Evolutionary conservation across 2,329 filamentous ascomycete genomes (phyloP), one percentile per base, ranked within the genome.

Genomic region (Fusarium guadeloupense): DNA sequence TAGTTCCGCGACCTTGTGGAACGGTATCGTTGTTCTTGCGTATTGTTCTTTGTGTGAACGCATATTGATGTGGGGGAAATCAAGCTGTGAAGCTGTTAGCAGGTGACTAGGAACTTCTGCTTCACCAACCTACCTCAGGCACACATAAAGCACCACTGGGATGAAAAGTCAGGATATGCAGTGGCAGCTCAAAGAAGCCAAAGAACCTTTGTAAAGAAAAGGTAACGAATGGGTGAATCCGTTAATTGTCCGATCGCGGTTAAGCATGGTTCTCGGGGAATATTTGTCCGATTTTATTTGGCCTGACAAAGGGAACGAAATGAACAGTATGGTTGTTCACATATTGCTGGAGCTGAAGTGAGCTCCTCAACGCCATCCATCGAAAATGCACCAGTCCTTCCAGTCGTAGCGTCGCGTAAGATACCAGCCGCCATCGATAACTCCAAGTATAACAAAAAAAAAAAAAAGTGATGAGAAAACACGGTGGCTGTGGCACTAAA

Each of bases 221-320:
- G 41, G 40, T 37, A 45, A 43, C 45, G 33, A 50, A 48, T 34
- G 44, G 34, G 30, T 40, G 38, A 35, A 34, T 58, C 20, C 30
- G 50, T 49, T 40, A 61, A 45, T 56, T 48, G 45, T 62, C 58
- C 33, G 45, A 59, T 45, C 44, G 59, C 42, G 47, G 43, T 31
- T 59, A 46, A 26, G 33, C 46, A 54, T 59, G 53, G 40, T 64
- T 67, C 66, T 66, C 56, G 50, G 47, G 59, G 56, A 67, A 70
- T 62, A 70, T 64, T 67, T 71, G 64, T 68, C 60, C 62, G 67
- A 68, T 69, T 71, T 71, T 72, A 71, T 70, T 72, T 68, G 59
- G 66, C 66, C 47, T 65, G 68, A 64, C 64, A 69, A 64, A 69
- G 51, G 61, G 63, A 68, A 65, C 61, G 54, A 46, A 58, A 69